Evolutionary conservation across 164 flowering plant genomes (phyloP).

Genomic region (Magnolia kwangsiensis): DNA sequence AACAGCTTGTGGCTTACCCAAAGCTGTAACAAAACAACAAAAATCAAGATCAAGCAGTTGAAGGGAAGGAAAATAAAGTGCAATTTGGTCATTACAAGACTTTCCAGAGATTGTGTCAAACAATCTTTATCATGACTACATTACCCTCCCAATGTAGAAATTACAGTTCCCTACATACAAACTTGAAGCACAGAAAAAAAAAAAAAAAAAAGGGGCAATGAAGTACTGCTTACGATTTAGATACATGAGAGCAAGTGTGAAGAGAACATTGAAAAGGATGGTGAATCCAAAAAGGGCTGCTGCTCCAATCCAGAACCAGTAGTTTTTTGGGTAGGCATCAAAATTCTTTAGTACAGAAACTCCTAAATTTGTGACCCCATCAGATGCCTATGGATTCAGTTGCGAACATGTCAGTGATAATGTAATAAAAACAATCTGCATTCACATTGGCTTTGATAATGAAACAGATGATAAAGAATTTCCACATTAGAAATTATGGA

Average conservation of each 20-base stretch:
- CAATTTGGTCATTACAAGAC: background rate
- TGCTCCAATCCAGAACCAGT: conserved; percentile 44
- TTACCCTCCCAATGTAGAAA: background rate
- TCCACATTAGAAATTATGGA: background rate
- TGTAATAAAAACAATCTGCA: background rate
- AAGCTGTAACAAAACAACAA: conserved; percentile 15
- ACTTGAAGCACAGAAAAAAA: background rate
- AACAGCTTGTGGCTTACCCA: conserved; percentile 35
- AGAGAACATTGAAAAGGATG: conserved; percentile 36
- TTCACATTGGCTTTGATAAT: too few species aligned
- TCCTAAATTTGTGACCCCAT: conserved; percentile 26
- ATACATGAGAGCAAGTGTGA: conserved; percentile 33
- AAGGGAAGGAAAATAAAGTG: background rate
- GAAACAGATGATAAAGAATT: background rate
- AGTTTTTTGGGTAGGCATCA: conserved; percentile 14
- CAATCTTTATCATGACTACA: background rate
- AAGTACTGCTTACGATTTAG: conserved; percentile 26
- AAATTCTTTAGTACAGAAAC: conserved; percentile 18
- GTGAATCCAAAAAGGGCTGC: conserved; percentile 34
- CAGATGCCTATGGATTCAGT: conserved; percentile 25
- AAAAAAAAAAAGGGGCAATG: background rate
- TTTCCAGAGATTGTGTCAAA: background rate
- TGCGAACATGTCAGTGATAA: background rate
- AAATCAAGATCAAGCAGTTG: background rate
- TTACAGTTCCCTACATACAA: background rate